Base-by-base conservation (phyloP, 2,329 filamentous ascomycete genomes). In the Trichoderma afroharzianum region DNA sequence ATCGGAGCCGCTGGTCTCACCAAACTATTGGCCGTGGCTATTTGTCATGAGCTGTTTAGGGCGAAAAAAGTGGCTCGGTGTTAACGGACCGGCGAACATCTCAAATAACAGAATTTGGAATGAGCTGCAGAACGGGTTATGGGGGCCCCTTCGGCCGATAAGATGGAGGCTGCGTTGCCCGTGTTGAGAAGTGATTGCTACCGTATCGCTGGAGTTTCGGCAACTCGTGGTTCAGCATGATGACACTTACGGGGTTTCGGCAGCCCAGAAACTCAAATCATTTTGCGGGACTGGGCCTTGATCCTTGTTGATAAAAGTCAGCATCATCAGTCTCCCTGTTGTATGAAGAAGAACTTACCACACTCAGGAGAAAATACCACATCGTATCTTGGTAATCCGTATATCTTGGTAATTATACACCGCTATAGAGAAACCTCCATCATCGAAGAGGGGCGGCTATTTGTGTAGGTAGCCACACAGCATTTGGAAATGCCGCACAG, bases 91-190 rank as follows among this genome's bases (percentile, higher is more conserved):
- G 50, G 26, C 47, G 50, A 63, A 26, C 47, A 43, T 57, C 32
- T 58, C 43, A 39, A 39, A 32, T 30, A 21, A n/a, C 18, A 71
- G 63, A 61, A 71, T 71, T 71, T 71, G 70, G 70, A 71, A 71
- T 71, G 70, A 55, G 55, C 30, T 71, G 70, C 63, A 71, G 53
- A 63, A 43, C 6, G 63, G 30, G 53, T 14, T 15, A 50, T 21
- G 28, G 43, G 43, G 55, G n/a, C 66, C 57, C 28, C 39, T 39
- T 32, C 36, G 55, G 30, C 18, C 39, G 39, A 33, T 50, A 62
- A 14, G 67, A 61, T 58, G 67, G 26, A 36, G 55, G 30, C n/a
- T 33, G 11, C n/a, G 21, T 68, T 33, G 55, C 64, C 36, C n/a
- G 24, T 21, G 21, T 59, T 47, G 11, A 18, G 26, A 14, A 24